These are phyloP conservation scores for Hortaea sp. DNA, from an alignment of 2,329 filamentous ascomycete genomes.

Conservation along the genomic window DNA sequence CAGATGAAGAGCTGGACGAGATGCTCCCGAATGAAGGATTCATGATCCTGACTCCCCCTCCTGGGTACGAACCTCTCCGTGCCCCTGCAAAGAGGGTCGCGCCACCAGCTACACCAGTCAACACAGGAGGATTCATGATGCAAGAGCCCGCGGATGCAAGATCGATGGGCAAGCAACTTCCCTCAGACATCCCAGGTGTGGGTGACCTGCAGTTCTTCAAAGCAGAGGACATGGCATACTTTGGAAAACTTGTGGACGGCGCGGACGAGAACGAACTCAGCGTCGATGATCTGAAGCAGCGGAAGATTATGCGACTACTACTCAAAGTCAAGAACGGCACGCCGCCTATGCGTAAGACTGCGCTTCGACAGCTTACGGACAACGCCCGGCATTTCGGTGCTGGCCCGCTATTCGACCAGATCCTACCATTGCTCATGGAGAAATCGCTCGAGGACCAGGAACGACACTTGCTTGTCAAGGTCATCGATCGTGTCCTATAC, in stretches of 20 bases:
- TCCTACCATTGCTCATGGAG: conserved; percentile 93
- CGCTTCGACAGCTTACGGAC: conserved; percentile 90
- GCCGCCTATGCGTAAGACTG: conserved; percentile 96
- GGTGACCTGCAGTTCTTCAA: conserved; percentile 98
- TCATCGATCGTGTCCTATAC: conserved; percentile 96
- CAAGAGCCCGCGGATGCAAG: conserved; percentile 83
- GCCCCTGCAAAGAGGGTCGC: conserved; percentile 66
- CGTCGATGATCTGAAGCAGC: conserved; percentile 91
- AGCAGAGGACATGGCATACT: conserved; percentile 96
- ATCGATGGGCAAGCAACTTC: conserved; percentile 77
- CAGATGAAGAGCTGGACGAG: conserved; percentile 86
- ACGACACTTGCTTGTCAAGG: conserved; percentile 94
- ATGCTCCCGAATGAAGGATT: conserved; percentile 89
- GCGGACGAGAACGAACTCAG: conserved; percentile 84
- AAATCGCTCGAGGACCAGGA: conserved; percentile 97
- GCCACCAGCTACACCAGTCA: conserved; percentile 58
- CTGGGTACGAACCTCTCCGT: conserved; percentile 79
- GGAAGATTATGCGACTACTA: conserved; percentile 94
- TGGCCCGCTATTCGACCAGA: conserved; percentile 91
- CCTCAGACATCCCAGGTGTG: conserved; percentile 90
- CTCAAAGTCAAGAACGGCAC: conserved; percentile 99
- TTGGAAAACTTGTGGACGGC: conserved; percentile 91
- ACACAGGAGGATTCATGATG: conserved; percentile 83
- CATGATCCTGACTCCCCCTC: conserved; percentile 80
- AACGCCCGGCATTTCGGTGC: conserved; percentile 95